Evolutionary conservation across 441 rosid species (phyloP), one percentile per base, ranked within the genome.

Genomic region (Populus hybrid): DNA sequence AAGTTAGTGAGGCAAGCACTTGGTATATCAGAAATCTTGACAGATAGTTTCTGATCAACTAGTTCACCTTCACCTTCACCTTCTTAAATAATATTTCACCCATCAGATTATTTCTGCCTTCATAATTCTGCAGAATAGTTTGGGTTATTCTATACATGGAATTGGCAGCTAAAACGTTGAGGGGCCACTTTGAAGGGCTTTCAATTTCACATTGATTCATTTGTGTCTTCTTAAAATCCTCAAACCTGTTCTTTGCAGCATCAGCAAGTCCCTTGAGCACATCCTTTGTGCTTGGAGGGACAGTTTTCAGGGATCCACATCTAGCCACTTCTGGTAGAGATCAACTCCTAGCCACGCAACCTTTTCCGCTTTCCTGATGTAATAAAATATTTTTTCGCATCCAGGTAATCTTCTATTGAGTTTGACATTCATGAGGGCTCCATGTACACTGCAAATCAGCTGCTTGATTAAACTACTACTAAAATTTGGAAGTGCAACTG

Each of bases 1-100:
- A 92, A 69, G 83, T 93, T 95, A 42, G 91, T 86, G 79, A 95
- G 91, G 82, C 97, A 91, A 73, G 95, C 98, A n/a, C 83, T 82
- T n/a, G 86, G 14, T 36, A 89, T 85, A 79, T 89, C 93, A 7
- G 93, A 89, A 76, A 90, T 83, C 87, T 79, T 84, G 67, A 71
- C 77, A 42, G 72, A 59, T 36, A 88, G 74, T 6, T 34, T 34
- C 36, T 34, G 36, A 34, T 34, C 36, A 34, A 34, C 36, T 34
- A 34, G 36, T 34, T 6, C 7, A 34, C 36, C 36, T 34, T 34
- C 7, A 34, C 36, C 36, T 34, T 34, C 36, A 34, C 36, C 36
- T 34, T 34, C 36, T 34, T 34, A 74, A 88, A 87, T 59, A 89
- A 66, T 61, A 64, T 82, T 34, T 83, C 82, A 8, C 70, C 73